These are phyloP conservation scores for Boletus pseudopeckii DNA, from an alignment of 768 basidiomycete genomes.

Conservation along the genomic window DNA sequence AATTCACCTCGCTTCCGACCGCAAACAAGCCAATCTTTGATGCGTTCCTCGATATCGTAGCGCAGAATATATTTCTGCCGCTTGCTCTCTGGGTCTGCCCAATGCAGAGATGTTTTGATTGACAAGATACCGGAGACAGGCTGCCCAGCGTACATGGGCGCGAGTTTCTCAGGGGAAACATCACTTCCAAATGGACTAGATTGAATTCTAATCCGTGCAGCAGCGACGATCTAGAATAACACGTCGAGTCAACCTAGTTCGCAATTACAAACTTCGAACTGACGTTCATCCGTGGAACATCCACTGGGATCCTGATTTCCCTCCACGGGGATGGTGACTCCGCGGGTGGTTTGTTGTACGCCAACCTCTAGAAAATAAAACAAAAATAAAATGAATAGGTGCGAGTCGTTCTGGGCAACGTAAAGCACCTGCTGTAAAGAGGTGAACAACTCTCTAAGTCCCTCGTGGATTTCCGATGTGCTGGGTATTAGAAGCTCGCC, in stretches of 20 bases:
- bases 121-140: conserved; percentile 68
- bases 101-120: conserved; percentile 73
- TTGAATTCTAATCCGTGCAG: conserved; percentile 48
- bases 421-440: conserved; percentile 33
- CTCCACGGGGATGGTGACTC: conserved; percentile 52
- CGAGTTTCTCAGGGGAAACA: conserved; percentile 23
- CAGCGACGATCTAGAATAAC: conserved; percentile 58
- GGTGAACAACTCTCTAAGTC: conserved; percentile 23
- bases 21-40: conserved; percentile 85
- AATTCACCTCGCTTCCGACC: conserved; percentile 87
- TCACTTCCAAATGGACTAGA: conserved; percentile 42
- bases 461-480: conserved; percentile 29
- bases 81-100: conserved; percentile 53
- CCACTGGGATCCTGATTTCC: conserved; percentile 78
- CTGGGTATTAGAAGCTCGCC: conserved; percentile 63
- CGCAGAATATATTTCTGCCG: conserved; percentile 52
- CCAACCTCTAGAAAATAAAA: conserved; percentile 32
- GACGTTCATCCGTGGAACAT: conserved; percentile 80
- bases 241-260: conserved; percentile 3
- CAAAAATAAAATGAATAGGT: conserved; percentile 26
- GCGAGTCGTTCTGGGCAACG: conserved; percentile 19
- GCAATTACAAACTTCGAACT: conserved; percentile 25
- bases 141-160: conserved; percentile 78
- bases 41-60: conserved; percentile 79
- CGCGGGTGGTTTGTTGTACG: conserved; percentile 38